These are phyloP conservation scores for Vanrija sp. DNA, from an alignment of 1,284 basidiomycete genomes.

Conservation along the genomic window DNA sequence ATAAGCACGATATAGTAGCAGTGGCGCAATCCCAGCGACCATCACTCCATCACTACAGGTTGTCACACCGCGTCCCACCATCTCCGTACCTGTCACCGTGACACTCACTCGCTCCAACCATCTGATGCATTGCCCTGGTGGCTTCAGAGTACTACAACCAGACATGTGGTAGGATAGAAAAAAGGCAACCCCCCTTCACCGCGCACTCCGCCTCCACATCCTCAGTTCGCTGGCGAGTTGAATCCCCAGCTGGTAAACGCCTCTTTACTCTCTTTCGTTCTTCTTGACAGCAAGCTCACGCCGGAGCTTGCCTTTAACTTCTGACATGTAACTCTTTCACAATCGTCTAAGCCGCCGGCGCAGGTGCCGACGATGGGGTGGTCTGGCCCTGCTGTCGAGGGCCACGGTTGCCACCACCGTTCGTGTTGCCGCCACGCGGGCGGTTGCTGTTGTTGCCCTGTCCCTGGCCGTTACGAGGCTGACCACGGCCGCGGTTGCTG, in stretches of 20 bases:
- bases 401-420: too few species aligned
- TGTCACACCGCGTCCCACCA: too few species aligned
- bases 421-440: too few species aligned
- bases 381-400: neutral
- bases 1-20: too few species aligned
- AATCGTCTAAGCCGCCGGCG: slow-evolving; percentile 5
- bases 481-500: slow-evolving; percentile 8
- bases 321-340: neutral
- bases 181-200: slow-evolving; percentile 3
- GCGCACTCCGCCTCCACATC: slow-evolving; percentile 10
- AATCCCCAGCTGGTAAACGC: slow-evolving; percentile 6
- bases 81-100: too few species aligned
- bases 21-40: too few species aligned
- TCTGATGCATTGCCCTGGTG: slow-evolving; percentile 12
- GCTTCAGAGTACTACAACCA: slow-evolving; percentile 9
- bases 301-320: neutral
- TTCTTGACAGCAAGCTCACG: too few species aligned
- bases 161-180: neutral
- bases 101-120: too few species aligned
- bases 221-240: slow-evolving; percentile 10
- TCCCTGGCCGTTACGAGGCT: slow-evolving; percentile 3
- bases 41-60: too few species aligned
- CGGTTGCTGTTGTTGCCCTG: neutral
- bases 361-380: neutral
- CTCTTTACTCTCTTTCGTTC: too few species aligned